Evolutionary conservation across 768 basidiomycete genomes (phyloP).

Genomic region (Collybiopsis luxurians): DNA sequence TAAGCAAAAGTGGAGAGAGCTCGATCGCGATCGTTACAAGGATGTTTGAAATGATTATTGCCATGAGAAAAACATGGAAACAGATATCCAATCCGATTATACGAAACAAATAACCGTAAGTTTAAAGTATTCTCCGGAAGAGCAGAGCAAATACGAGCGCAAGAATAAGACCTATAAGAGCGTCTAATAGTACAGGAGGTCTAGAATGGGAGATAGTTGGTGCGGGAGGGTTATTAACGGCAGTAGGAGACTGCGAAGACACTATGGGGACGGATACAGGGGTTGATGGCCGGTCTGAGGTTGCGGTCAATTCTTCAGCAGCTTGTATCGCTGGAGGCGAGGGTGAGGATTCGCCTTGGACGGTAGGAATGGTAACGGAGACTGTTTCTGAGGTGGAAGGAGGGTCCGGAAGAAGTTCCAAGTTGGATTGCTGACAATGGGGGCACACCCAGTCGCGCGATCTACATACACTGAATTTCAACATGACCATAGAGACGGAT

Average conservation of each 20-base stretch:
- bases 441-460: conserved; percentile 83
- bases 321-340: not conserved
- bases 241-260: conserved; percentile 24
- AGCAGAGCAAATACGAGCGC: conserved; percentile 68
- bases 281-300: not conserved
- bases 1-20: too few species aligned
- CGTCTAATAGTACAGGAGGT: conserved; percentile 41
- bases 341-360: not conserved
- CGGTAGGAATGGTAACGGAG: not conserved
- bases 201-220: conserved; percentile 13
- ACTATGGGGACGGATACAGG: not conserved
- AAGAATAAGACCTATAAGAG: conserved; percentile 69
- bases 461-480: conserved; percentile 35
- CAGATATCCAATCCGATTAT: not conserved
- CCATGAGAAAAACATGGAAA: not conserved
- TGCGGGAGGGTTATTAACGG: not conserved
- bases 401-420: conserved; percentile 71
- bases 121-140: conserved; percentile 53
- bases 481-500: not conserved
- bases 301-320: not conserved
- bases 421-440: conserved; percentile 65
- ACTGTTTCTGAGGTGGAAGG: not conserved
- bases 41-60: not conserved
- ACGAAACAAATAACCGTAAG: conserved; percentile 6
- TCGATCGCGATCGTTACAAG: not conserved